Conservation (phyloP, 2,329 filamentous ascomycete species). For the Penicillium decumbens region DNA sequence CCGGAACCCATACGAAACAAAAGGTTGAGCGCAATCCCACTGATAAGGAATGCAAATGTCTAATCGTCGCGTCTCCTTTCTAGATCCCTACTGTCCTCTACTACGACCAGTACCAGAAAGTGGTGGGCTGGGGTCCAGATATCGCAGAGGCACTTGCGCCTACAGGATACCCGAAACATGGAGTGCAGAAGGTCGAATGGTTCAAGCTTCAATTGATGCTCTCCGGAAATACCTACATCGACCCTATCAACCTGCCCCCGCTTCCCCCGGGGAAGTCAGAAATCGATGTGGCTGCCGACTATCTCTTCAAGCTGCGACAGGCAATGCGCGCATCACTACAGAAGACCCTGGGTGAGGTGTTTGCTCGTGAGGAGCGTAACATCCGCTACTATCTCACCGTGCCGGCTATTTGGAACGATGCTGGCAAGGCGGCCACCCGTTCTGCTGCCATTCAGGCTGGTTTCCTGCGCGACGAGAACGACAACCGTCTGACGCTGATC, state of each 20-base stretch:
- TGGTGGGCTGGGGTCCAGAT: constrained; percentile 98
- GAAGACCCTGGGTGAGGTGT: constrained; percentile 95
- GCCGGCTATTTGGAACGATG: constrained; percentile 99
- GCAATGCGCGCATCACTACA: constrained; percentile 94
- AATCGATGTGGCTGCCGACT: constrained; percentile 98
- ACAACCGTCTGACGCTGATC: constrained; percentile 89
- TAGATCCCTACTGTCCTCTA: constrained; percentile 97
- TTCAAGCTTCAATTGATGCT: constrained; percentile 99
- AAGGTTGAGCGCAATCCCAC: constrained; percentile 63
- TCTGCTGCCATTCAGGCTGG: constrained; percentile 95
- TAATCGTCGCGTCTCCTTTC: neutral
- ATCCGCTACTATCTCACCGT: constrained; percentile 97
- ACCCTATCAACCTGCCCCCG: constrained; percentile 96
- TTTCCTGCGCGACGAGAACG: constrained; percentile 94
- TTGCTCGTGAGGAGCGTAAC: constrained; percentile 95
- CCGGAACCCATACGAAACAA: constrained; percentile 96
- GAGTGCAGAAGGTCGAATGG: constrained; percentile 99
- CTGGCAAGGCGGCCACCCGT: constrained; percentile 92
- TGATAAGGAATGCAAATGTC: constrained; percentile 4
- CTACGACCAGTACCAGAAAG: constrained; percentile 98
- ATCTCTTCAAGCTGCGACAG: constrained; percentile 95
- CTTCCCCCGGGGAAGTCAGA: constrained; percentile 97
- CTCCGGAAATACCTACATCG: constrained; percentile 97
- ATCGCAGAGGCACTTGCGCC: constrained; percentile 95
- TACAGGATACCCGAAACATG: constrained; percentile 94